Evolutionary conservation across 2,329 filamentous ascomycete genomes (phyloP), one percentile per base, ranked within the genome.

Genomic region (Fusarium sp.): DNA sequence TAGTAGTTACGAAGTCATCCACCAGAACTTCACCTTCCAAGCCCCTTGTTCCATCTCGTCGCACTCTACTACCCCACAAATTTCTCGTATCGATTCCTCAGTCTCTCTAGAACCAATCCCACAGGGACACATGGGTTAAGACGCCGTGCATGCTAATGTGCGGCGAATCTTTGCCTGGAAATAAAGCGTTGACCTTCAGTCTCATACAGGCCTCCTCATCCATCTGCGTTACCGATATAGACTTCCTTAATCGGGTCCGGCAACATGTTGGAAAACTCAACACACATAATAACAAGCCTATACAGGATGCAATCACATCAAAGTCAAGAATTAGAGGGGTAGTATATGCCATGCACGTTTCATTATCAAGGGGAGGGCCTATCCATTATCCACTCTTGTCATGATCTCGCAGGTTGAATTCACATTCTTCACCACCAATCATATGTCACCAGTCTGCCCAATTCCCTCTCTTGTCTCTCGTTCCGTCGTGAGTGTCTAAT

Each of bases 401-500:
- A 69, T 52, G 54, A 41, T 35, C 52, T 63, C 36, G 18, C 52
- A 59, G 38, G 44, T 49, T 33, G 22, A 69, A 51, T 24, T 26
- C 47, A 56, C 47, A 56, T 59, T 49, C 47, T 66, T 38, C 42
- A 28, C 44, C 47, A 38, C 57, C 60, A 58, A 55, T 48, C 52
- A 41, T 54, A 28, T 49, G 24, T 38, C 49, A 48, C 63, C 75
- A 75, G 66, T 77, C 61, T 78, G 66, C 28, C 44, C 33, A 45
- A 28, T 44, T 61, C 58, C 56, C 20, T 54, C 60, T 41, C 52
- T 33, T 38, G 41, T 64, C 62, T 65, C 67, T 44, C 57, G 39
- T 52, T 52, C 49, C 61, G 39, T 57, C 45, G 52, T 39, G 35
- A 39, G 18, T 55, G 26, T 33, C 62, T 63, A 58, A 56, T 39